phyloP scores from a whole-genome alignment of 352 stramenopile species.

The Globisporangium iwayamae region DNA sequence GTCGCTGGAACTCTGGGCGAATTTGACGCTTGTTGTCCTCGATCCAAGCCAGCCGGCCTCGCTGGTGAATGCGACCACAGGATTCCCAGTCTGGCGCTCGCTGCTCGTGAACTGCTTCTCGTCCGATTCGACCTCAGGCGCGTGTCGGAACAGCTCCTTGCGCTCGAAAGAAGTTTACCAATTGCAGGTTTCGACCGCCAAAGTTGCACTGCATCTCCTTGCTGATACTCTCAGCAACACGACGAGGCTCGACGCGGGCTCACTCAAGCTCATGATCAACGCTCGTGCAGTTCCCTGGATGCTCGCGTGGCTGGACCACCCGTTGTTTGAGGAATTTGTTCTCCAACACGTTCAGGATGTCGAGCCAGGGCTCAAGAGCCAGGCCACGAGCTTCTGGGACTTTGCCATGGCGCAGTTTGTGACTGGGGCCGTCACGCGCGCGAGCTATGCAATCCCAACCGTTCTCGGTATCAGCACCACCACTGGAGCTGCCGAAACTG shows the following conservation, averaged over 20 bases:
- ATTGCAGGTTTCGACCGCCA: background rate
- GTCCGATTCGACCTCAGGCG: constrained; percentile 22
- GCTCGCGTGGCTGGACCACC: constrained; percentile 34
- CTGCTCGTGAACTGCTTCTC: constrained; percentile 37
- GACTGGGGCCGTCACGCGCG: constrained; percentile 30
- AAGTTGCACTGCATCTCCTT: background rate
- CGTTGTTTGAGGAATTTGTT: constrained; percentile 31
- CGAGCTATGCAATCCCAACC: constrained; percentile 24
- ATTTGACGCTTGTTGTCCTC: constrained; percentile 25
- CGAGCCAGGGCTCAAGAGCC: background rate
- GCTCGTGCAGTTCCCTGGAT: constrained; percentile 38
- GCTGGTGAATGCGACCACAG: constrained; percentile 28
- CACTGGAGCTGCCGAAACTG: constrained; percentile 11
- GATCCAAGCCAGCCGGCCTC: constrained; percentile 26
- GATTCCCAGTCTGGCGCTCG: constrained; percentile 37
- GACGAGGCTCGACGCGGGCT: background rate
- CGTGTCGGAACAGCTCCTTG: constrained; percentile 15
- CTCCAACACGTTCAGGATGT: constrained; percentile 22
- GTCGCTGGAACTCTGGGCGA: constrained; percentile 9
- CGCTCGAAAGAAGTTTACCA: background rate
- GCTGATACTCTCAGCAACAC: background rate
- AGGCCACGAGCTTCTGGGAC: constrained; percentile 18
- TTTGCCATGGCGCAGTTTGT: constrained; percentile 46
- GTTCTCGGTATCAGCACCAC: constrained; percentile 3
- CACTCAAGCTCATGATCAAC: constrained; percentile 24